Percentiles rank a stretch among this genome's conserved stretches.
Evolutionary conservation across 2,329 filamentous ascomycete species (phyloP).

Genomic region (Cytospora piceicola): DNA sequence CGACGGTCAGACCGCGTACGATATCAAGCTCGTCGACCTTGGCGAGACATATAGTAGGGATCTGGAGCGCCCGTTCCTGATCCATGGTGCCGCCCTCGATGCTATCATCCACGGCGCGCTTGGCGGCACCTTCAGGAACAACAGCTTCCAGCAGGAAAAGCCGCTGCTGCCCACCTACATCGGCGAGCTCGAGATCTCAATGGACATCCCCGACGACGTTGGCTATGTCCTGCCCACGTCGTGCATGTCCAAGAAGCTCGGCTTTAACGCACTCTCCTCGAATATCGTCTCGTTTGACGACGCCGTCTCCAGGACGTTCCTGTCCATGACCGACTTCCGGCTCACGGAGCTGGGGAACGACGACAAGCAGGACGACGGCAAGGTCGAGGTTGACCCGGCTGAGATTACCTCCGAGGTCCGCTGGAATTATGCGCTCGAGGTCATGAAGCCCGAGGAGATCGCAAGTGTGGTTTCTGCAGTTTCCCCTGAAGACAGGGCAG

Average conservation of each 20-base stretch:
- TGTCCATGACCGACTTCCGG: constrained; percentile 26
- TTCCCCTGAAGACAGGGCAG: constrained; percentile 4
- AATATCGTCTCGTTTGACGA: constrained; percentile 25
- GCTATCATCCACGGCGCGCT: constrained; percentile 52
- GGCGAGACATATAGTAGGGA: constrained; percentile 54
- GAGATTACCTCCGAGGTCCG: constrained; percentile 24
- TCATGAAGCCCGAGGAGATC: constrained; percentile 26
- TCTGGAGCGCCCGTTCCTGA: constrained; percentile 58
- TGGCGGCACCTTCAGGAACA: constrained; percentile 23
- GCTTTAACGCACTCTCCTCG: constrained; percentile 21
- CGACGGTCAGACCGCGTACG: constrained; percentile 42
- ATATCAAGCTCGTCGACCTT: constrained; percentile 52
- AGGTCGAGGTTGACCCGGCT: constrained; percentile 25
- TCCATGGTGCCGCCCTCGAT: constrained; percentile 62
- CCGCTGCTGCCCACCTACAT: constrained; percentile 23
- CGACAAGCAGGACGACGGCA: constrained; percentile 21
- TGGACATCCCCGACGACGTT: constrained; percentile 23
- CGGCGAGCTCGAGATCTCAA: constrained; percentile 27
- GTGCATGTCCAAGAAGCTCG: constrained; percentile 26
- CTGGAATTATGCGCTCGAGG: constrained; percentile 27
- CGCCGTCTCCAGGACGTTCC: constrained; percentile 17
- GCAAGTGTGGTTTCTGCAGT: constrained; percentile 8
- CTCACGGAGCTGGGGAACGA: constrained; percentile 25
- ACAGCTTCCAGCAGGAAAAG: constrained; percentile 25
- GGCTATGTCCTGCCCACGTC: constrained; percentile 24